Evolutionary conservation across 495 filamentous ascomycete genomes (phyloP), one percentile per base, ranked within the genome.

Genomic region (Penicillium dipodomyicola): DNA sequence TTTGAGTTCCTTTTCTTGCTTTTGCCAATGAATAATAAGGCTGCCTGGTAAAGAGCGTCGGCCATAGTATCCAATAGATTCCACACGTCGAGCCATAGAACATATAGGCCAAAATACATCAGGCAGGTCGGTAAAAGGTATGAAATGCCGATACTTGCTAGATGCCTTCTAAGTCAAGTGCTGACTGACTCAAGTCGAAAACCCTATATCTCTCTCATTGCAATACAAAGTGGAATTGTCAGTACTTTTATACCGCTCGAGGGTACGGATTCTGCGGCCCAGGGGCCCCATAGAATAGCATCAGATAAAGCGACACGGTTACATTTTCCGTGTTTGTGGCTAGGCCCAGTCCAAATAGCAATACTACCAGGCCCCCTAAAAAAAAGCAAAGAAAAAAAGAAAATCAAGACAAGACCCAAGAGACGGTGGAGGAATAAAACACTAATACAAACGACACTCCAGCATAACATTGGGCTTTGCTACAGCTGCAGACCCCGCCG

Each of bases 321-420:
- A 33, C 22, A 9, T 54, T 60, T 23, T 54, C 61, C 53, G 39
- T 3, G 15, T 37, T 22, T 44, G 50, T 39, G 23, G 42, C 48
- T 52, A 56, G 57, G 30, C 23, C 43, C 35, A 61, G 54, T 17
- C 54, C 27, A 43, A 23, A 57, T 49, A 22, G 45, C 32, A 57
- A 60, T 57, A 57, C 40, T 56, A 30, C 37, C 1, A n/a, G 30
- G 2, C 4, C 37, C 30, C 19, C 20, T 2, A 33, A 12, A 44
- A 40, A 14, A 23, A 39, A 37, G 37, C 32, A 50, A 50, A 57
- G 20, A 20, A 20, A 45, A 57, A 46, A 51, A 20, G 2, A 45
- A 57, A 46, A 51, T 6, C 15, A 39, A 9, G n/a, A 9, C 37
- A 15, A 25, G 14, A 15, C 2, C n/a, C 19, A 49, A 59, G 50